Evolutionary conservation across 495 filamentous ascomycete genomes (phyloP).

Genomic region (Talaromyces trachyspermus): DNA sequence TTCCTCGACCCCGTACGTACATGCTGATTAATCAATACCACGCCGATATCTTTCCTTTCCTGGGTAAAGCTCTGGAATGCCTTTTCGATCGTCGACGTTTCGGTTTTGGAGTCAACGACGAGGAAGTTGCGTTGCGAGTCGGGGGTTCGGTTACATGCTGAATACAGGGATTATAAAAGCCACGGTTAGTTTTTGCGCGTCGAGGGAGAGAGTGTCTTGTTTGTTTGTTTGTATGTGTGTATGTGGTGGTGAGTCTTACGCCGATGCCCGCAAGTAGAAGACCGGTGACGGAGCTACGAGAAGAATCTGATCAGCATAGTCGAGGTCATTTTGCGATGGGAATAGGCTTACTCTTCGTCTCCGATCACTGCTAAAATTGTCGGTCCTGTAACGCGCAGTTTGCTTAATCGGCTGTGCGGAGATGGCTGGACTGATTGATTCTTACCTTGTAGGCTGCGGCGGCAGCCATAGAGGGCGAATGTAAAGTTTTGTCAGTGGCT

Average conservation of each 20-base stretch:
- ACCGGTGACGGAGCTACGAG: conserved; percentile 82
- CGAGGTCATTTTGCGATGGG: not conserved
- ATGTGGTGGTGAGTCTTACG: conserved; percentile 43
- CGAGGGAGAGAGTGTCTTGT: too few relatives aligned
- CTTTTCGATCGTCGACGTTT: conserved; percentile 77
- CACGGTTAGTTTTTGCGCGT: too few relatives aligned
- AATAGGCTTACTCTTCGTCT: conserved; percentile 67
- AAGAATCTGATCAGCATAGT: conserved; percentile 16
- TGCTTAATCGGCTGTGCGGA: conserved; percentile 5
- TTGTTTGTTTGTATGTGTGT: not conserved
- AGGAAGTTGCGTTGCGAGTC: conserved; percentile 95
- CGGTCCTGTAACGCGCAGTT: conserved; percentile 52
- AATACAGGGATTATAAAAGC: too few relatives aligned
- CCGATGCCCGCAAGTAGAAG: conserved; percentile 91
- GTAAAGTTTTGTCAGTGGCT: not conserved
- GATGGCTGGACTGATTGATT: conserved; percentile 4
- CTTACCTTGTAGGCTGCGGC: conserved; percentile 35
- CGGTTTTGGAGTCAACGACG: conserved; percentile 89
- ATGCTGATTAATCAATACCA: conserved; percentile 96
- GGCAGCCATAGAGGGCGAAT: conserved; percentile 29
- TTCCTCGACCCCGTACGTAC: conserved; percentile 35
- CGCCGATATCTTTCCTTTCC: conserved; percentile 90
- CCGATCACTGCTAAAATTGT: conserved; percentile 96
- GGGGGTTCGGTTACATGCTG: conserved; percentile 73
- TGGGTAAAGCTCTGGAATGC: conserved; percentile 85